Base-by-base conservation (phyloP, 208 protist species). In the Zelonia costaricensis region DNA sequence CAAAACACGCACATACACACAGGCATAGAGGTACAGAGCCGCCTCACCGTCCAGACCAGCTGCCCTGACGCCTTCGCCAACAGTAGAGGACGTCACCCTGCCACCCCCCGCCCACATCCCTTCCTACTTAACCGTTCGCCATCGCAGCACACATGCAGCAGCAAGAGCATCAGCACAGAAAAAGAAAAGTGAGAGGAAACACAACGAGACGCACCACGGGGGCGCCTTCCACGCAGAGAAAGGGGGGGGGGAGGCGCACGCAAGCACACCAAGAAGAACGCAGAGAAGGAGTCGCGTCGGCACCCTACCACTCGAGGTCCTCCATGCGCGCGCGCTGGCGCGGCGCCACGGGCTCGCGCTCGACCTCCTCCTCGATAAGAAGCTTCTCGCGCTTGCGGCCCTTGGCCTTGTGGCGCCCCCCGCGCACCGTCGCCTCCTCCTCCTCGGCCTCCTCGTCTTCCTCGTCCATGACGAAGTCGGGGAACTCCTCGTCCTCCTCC, bases 401-500 rank as follows among this genome's bases (percentile, higher is more conserved):
- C 40, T 62, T 77, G 51, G 4, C 49, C 38, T 51, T 69, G 48
- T 49, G 27, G 4, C 72, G 60, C 1, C 63, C 62, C 38, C 44
- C 60, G 25, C 57, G 67, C 35, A 62, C 54, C 48, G 66, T 42
- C 47, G 75, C 71, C 39, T 63, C 45, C 44, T 70, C 72, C 16
- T 87, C 76, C 51, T 83, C 85, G 13, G 88, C 88, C 40, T 88
- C 80, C 1, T 89, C 84, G 1, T 92, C 82, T 27, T 92, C 89
- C 8, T 92, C 89, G 59, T 95, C 90, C 90, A 95, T 95, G 27
- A 92, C 86, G 62, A 90, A 95, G 45, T 95, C 86, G 27, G 85
- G 81, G 62, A 86, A 84, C 71, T 95, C 86, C 53, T 88, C 84
- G 44, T 93, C 90, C 74, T 95, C 86, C 28, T 91, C 86, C 20